Percentiles rank a stretch among this genome's conserved stretches.
Evolutionary conservation across 2,329 filamentous ascomycete genomes (phyloP).

Genomic region (Rutstroemia sp.): DNA sequence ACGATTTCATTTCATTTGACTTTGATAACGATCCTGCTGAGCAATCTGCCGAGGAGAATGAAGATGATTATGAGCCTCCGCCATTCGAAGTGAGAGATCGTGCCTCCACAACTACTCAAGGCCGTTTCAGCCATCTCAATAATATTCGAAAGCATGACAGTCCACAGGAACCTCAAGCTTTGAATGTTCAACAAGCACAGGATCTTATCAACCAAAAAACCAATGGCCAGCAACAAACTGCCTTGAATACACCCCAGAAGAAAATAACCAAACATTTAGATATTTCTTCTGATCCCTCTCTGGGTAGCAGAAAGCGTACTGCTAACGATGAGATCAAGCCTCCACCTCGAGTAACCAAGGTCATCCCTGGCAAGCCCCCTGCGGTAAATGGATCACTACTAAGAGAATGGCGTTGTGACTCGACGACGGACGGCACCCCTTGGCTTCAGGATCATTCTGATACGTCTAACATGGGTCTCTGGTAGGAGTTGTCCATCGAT

Average conservation of each 20-base stretch:
- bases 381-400: conserved; percentile 29
- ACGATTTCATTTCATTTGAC: conserved; percentile 88
- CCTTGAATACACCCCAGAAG: neutral
- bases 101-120: neutral
- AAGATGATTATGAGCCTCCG: conserved; percentile 9
- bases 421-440: conserved; percentile 43
- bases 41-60: conserved; percentile 16
- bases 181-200: neutral
- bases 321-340: conserved; percentile 54
- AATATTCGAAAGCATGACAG: conserved; percentile 6
- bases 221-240: neutral
- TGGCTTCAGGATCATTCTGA: conserved; percentile 56
- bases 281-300: conserved; percentile 34
- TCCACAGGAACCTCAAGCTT: neutral
- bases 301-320: conserved; percentile 69
- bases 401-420: conserved; percentile 34
- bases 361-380: conserved; percentile 15
- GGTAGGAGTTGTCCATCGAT: conserved; percentile 37
- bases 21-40: conserved; percentile 42
- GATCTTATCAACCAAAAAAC: neutral
- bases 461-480: conserved; percentile 45
- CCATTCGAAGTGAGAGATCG: conserved; percentile 15
- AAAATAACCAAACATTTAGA: conserved; percentile 9
- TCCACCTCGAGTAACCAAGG: conserved; percentile 21
- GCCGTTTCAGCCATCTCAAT: conserved; percentile 5